Percentiles rank a stretch among this genome's conserved stretches.
Evolutionary conservation across 2,329 filamentous ascomycete species (phyloP).

Genomic region (Pseudogymnoascus sp.): DNA sequence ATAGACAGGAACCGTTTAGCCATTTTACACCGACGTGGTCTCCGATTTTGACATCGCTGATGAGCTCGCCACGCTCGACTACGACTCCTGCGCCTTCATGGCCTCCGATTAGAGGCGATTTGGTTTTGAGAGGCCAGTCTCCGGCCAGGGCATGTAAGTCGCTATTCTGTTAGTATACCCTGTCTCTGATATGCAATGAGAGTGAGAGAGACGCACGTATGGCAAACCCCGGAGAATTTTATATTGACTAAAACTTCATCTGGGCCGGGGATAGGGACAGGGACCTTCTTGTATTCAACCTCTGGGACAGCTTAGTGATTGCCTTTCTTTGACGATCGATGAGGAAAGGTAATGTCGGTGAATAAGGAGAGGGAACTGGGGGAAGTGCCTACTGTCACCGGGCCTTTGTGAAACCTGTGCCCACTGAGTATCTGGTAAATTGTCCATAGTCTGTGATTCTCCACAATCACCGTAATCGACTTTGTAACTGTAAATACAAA

Average conservation of each 20-base stretch:
- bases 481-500: background rate
- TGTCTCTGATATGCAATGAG: background rate
- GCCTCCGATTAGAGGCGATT: slow-evolving; percentile 78
- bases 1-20: slow-evolving; percentile 80
- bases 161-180: background rate
- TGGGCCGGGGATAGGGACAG: slow-evolving; percentile 66
- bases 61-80: slow-evolving; percentile 69
- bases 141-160: slow-evolving; percentile 63
- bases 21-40: slow-evolving; percentile 87
- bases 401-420: background rate
- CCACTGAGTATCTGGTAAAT: background rate
- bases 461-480: background rate
- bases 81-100: slow-evolving; percentile 74
- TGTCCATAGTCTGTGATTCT: slow-evolving; percentile 3
- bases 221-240: slow-evolving; percentile 80
- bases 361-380: too few relatives aligned
- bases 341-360: too few relatives aligned
- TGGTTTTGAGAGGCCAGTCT: slow-evolving; percentile 79
- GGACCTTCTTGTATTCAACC: slow-evolving; percentile 65
- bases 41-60: slow-evolving; percentile 69
- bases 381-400: background rate
- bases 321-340: background rate
- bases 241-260: slow-evolving; percentile 85
- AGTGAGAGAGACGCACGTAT: slow-evolving; percentile 40
- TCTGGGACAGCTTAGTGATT: slow-evolving; percentile 30